Evolutionary conservation across 352 stramenopile genomes (phyloP), one percentile per base, ranked within the genome.

Genomic region (Pythium folliculosum): DNA sequence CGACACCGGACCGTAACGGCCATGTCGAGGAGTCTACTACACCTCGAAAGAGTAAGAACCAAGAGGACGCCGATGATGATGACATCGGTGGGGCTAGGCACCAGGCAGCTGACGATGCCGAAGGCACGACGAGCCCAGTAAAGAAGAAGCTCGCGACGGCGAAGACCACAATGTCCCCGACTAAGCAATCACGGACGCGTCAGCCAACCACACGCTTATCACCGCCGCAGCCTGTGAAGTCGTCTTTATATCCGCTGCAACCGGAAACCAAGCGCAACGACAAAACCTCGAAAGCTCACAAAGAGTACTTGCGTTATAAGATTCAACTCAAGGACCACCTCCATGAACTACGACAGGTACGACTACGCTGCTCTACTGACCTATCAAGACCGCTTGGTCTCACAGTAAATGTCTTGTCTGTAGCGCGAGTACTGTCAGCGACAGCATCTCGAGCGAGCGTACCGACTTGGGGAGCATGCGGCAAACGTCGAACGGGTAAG

Each of bases 271-370:
- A 65, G 0, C 56, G 64, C 7, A 56, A 52, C 25, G 64, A 70
- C n/a, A 50, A 52, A 2, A 43, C n/a, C 2, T 65, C 56, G 1
- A 86, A 81, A 49, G 71, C 76, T 12, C 69, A 81, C 56, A 72
- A 75, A 13, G 77, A 91, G 62, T 81, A 80, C 43, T 53, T 88
- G 40, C 78, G 81, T n/a, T 93, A 93, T 71, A 91, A 90, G 37
- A 52, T 90, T 9, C 74, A 80, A 10, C 60, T 91, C 14, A 90
- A 90, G 61, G 78, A 89, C 47, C 82, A 91, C 52, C 65, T 93
- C 7, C 77, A 87, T 38, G 77, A 86, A 50, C 67, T 91, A 9
- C 79, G 80, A 0, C 78, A 78, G 52, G 77, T 82, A 54, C 22
- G 71, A 49, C 19, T 5, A 6, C 27, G 5, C 27, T 32, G 5